phyloP scores from a whole-genome alignment of 176 grass and related monocot genomes.

The Ampelocalamus luodianensis region DNA sequence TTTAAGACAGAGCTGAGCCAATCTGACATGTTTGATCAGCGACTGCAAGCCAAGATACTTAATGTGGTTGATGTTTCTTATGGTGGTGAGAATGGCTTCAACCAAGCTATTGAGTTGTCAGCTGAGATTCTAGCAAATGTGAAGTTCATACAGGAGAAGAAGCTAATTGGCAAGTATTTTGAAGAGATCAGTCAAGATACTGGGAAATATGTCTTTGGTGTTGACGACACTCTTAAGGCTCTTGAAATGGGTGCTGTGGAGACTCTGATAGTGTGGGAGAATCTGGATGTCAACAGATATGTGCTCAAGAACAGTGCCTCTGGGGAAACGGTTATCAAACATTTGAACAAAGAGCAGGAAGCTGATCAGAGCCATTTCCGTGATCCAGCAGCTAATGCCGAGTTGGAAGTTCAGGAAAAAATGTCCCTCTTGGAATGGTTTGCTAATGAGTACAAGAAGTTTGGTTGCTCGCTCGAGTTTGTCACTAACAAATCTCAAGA shows the following conservation, averaged over 20 bases:
- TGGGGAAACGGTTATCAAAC: conserved; percentile 46
- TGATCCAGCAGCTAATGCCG: conserved; percentile 41
- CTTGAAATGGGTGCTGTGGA: conserved; percentile 68
- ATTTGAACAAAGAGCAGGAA: conserved; percentile 63
- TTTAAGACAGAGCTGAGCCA: conserved; percentile 63
- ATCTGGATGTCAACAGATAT: conserved; percentile 57
- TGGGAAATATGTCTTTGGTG: conserved; percentile 59
- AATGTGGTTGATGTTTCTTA: conserved; percentile 68
- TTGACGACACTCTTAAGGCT: conserved; percentile 59
- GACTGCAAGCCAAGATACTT: conserved; percentile 54
- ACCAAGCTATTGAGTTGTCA: conserved; percentile 63
- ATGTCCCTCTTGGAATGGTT: conserved; percentile 58
- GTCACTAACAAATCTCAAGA: conserved; percentile 65
- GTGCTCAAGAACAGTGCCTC: conserved; percentile 47
- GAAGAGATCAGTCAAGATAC: conserved; percentile 68
- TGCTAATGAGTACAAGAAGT: conserved; percentile 65
- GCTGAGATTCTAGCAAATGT: conserved; percentile 63
- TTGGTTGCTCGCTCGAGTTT: conserved; percentile 56
- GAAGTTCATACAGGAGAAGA: conserved; percentile 62
- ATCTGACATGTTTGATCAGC: conserved; percentile 61
- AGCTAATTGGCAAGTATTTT: conserved; percentile 60
- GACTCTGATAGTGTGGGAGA: conserved; percentile 63
- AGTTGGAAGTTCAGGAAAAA: conserved; percentile 58
- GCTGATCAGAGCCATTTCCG: conserved; percentile 53
- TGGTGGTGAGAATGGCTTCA: conserved; percentile 58